Evolutionary conservation across 2,329 filamentous ascomycete species (phyloP), one percentile per base, ranked within the genome.

Genomic region (Colletotrichum tofieldiae): DNA sequence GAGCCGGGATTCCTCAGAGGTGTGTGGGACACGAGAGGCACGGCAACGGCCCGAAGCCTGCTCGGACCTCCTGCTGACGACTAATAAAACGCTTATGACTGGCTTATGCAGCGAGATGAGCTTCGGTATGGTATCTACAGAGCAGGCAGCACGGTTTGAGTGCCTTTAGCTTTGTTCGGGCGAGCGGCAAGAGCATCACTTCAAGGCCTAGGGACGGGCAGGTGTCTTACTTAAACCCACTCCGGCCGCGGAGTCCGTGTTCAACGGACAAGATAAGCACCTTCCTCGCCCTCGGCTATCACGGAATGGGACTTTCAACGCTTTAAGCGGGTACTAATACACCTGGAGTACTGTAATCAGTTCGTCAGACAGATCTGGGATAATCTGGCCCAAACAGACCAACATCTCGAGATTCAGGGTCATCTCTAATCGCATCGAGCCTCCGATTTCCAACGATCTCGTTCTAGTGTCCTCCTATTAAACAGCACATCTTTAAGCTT

Each of bases 1-100:
- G 2, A 54, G 23, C 18, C 7, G 11, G 60, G n/a, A 32, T 23
- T 56, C 51, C 29, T 39, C 1, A 29, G 4, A 26, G 35, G 16
- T 14, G 5, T 56, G 37, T 26, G 67, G 58, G 35, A 35, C 39
- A 23, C 41, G 16, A 67, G 43, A 61, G 49, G 51, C 65, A 52
- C 55, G 52, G 62, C 37, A 45, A 43, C 67, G 54, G 37, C 23
- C 67, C 67, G 43, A 23, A n/a, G 32, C 18, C 45, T 39, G 43
- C 61, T 70, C 43, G 62, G 67, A 59, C 59, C 43, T 32, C 43
- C 49, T 41, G n/a, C 43, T 5, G 14, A 51, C 52, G 32, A 49
- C 66, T 43, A 54, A 43, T 67, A 20, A 16, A 35, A 49, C 9
- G 23, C n/a, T 23, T 43, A 23, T 43, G 35, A 51, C 32, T 59